These are phyloP conservation scores for Amaranthus cruentus DNA, from an alignment of 148 eudicot genomes.

Conservation along the genomic window DNA sequence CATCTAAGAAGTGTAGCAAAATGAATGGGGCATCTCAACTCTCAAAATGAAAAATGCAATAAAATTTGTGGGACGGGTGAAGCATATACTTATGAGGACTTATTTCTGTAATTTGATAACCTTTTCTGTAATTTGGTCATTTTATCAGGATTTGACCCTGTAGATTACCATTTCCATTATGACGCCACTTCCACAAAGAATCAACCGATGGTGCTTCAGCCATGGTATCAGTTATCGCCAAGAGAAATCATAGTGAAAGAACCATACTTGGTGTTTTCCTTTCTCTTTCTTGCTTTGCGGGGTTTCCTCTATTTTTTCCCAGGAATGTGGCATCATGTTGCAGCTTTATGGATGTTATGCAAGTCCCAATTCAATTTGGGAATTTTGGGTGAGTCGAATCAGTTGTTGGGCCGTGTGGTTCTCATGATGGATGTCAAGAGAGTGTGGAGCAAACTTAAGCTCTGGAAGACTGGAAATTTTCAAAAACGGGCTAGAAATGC, in stretches of 20 bases:
- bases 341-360: constrained; percentile 42
- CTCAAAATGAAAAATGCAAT: background rate
- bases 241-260: constrained; percentile 40
- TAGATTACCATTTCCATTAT: constrained; percentile 17
- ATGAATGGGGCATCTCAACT: too few relatives aligned
- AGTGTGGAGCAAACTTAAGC: constrained; percentile 47
- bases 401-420: constrained; percentile 43
- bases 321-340: constrained; percentile 25
- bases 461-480: constrained; percentile 48
- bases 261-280: constrained; percentile 46
- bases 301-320: constrained; percentile 38
- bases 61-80: background rate
- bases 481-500: constrained; percentile 58
- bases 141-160: constrained; percentile 40
- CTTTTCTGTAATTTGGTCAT: background rate
- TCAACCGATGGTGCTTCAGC: constrained; percentile 13
- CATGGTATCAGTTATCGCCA: constrained; percentile 31
- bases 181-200: constrained; percentile 5
- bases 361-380: constrained; percentile 47
- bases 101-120: too few relatives aligned
- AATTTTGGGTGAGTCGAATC: constrained; percentile 59
- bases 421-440: constrained; percentile 45
- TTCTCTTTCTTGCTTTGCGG: constrained; percentile 38
- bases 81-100: background rate
- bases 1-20: too few relatives aligned